These are phyloP conservation scores for Physcia stellaris DNA, from an alignment of 495 filamentous ascomycete genomes.

Conservation along the genomic window DNA sequence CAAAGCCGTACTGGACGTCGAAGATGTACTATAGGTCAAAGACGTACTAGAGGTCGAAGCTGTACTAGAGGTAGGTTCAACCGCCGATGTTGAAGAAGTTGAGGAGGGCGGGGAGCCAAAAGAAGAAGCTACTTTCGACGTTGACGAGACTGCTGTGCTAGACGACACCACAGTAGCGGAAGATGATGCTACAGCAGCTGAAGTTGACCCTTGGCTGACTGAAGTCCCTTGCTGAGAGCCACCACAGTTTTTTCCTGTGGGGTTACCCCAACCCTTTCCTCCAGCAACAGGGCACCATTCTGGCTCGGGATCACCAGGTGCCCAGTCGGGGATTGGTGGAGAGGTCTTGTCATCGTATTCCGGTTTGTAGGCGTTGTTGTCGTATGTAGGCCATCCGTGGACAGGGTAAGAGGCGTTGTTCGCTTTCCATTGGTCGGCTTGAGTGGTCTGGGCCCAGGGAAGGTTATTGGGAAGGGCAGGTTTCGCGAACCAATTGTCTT, in stretches of 20 bases:
- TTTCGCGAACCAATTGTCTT: conserved; percentile 14
- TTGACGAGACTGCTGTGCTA: too few species aligned
- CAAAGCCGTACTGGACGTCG: too few species aligned
- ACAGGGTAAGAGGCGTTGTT: conserved; percentile 13
- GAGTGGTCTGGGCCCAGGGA: conserved; percentile 8
- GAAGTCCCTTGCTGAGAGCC: too few species aligned
- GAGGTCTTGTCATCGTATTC: conserved; percentile 6
- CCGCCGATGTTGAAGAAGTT: too few species aligned
- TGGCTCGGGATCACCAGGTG: conserved; percentile 7
- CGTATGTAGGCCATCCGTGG: conserved; percentile 11
- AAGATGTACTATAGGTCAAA: too few species aligned
- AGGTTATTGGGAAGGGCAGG: conserved; percentile 10
- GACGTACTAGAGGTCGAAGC: too few species aligned
- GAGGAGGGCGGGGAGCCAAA: too few species aligned
- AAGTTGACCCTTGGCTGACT: too few species aligned
- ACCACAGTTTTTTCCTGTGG: not conserved
- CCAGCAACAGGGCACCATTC: conserved; percentile 15
- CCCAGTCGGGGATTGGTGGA: conserved; percentile 11
- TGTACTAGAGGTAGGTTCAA: too few species aligned
- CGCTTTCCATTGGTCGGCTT: conserved; percentile 7
- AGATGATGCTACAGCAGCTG: not conserved
- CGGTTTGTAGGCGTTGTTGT: conserved; percentile 11
- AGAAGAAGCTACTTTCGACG: too few species aligned
- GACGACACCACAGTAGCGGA: too few species aligned
- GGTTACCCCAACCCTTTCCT: conserved; percentile 13